Base-by-base conservation (phyloP, 805 yeast species). In the Yamadazyma sp. region DNA sequence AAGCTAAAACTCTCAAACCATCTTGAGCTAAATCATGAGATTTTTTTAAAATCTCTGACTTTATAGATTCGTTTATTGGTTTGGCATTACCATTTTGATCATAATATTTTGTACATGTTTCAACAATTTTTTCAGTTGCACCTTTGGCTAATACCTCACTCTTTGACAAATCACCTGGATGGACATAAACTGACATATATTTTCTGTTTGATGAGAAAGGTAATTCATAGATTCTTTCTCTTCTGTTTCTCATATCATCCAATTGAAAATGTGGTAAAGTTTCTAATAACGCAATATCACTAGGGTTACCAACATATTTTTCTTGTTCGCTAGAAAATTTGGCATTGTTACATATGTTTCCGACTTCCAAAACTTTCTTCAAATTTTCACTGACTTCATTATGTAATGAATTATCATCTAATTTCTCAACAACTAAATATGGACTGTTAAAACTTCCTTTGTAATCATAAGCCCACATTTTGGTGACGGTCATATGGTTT, bases 231-330 rank as follows among this genome's bases (percentile, higher is more conserved):
- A 73, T 52, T 51, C 93, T 76, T 17, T 74, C 66, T 39, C 67
- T 67, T 6, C 79, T 67, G 19, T 67, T 65, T 57, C 98, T 79
- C 7, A 60, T 52, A 56, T 93, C 98, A 5, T 75, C 78, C 31
- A 86, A 53, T 3, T 82, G 85, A 59, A 88, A 87, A 39, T 74
- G 75, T 4, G 76, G 65, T 38, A 88, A 65, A 22, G 78, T 76
- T 58, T 86, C 96, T 37, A 88, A 68, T 27, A 93, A 67, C 0
- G 98, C 98, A 48, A 89, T 79, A 62, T 93, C 98, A 10, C 96
- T 87, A 25, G 98, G 95, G 58, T 91, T 93, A 18, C 98, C 98
- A 30, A 85, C 76, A 52, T 63, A 82, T 52, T 76, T 80, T 39
- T 76, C 83, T 52, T 73, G 76, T 49, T 84, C 94, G 27, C 61